A percentile compares a stretch with the other conserved stretches of the same genome.
phyloP scores from a whole-genome alignment of 2,329 filamentous ascomycete species.

The Tricladium varicosporioides region DNA sequence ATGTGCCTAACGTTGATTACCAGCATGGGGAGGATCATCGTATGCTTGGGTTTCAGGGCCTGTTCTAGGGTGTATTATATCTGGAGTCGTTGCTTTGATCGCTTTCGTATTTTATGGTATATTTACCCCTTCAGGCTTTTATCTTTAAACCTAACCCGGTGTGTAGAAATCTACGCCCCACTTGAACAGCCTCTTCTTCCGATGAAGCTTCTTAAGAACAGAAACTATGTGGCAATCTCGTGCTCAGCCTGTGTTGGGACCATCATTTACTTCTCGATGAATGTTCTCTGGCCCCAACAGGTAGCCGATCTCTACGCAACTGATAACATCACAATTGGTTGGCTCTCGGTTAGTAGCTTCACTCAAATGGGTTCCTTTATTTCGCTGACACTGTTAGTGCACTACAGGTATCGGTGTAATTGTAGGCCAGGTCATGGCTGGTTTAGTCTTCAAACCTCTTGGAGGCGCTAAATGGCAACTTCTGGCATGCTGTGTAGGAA shows the following conservation, averaged over 20 bases:
- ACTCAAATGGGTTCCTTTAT: not conserved
- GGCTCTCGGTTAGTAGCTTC: conserved; percentile 10
- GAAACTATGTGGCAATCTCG: conserved; percentile 4
- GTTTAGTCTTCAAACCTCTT: conserved; percentile 37
- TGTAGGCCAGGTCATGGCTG: conserved; percentile 24
- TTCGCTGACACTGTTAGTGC: not conserved
- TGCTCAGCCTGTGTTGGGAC: conserved; percentile 34
- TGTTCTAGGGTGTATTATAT: conserved; percentile 30
- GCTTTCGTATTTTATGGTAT: conserved; percentile 28
- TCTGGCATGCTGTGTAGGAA: conserved; percentile 29
- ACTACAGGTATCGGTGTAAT: conserved; percentile 9
- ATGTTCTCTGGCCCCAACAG: conserved; percentile 36
- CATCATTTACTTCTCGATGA: conserved; percentile 39
- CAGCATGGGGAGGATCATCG: conserved; percentile 32
- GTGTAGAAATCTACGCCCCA: conserved; percentile 24
- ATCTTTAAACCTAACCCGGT: not conserved
- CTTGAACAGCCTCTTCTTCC: conserved; percentile 38
- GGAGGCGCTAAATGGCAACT: conserved; percentile 37
- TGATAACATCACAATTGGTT: conserved; percentile 10
- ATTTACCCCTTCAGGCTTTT: not conserved
- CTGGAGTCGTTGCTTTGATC: conserved; percentile 25
- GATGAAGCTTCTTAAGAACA: conserved; percentile 36
- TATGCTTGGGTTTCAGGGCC: conserved; percentile 35
- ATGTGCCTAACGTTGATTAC: not conserved
- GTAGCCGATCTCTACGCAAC: conserved; percentile 20